phyloP scores from a whole-genome alignment of 352 stramenopile genomes.

The Globisporangium radiosum region DNA sequence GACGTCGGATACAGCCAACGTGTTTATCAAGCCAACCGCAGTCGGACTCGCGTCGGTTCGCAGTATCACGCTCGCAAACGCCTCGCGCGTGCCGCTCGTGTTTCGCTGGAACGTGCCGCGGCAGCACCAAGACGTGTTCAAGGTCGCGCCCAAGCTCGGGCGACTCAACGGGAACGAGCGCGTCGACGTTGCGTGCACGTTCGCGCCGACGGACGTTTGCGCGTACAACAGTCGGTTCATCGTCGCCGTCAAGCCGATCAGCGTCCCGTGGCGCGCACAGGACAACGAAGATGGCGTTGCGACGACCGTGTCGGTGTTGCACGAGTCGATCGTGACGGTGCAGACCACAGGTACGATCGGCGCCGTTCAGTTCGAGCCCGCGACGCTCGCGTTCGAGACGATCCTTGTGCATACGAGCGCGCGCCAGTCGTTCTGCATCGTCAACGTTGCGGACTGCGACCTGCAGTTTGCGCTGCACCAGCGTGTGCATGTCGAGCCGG shows the following conservation, averaged over 20 bases:
- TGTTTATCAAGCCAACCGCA: conserved; percentile 84
- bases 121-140: conserved; percentile 54
- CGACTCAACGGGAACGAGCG: conserved; percentile 81
- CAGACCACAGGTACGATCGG: conserved; percentile 68
- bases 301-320: conserved; percentile 33
- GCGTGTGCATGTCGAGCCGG: conserved; percentile 19
- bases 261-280: conserved; percentile 26
- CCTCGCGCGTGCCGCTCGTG: conserved; percentile 80
- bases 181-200: conserved; percentile 52
- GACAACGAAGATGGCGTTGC: conserved; percentile 3
- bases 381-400: conserved; percentile 61
- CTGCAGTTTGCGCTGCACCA: conserved; percentile 45
- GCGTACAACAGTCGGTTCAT: conserved; percentile 71
- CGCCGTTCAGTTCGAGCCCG: conserved; percentile 75
- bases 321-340: conserved; percentile 55
- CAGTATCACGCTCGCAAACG: conserved; percentile 61
- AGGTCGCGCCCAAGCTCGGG: conserved; percentile 58
- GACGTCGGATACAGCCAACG: conserved; percentile 20
- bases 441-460: conserved; percentile 80
- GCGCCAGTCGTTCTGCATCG: conserved; percentile 56
- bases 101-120: conserved; percentile 72
- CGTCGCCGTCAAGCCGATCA: conserved; percentile 67
- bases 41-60: conserved; percentile 61
- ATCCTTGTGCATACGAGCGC: conserved; percentile 80
- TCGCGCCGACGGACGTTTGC: conserved; percentile 68